phyloP scores from a whole-genome alignment of 2,329 filamentous ascomycete genomes.

The Calonectria hawksworthii region DNA sequence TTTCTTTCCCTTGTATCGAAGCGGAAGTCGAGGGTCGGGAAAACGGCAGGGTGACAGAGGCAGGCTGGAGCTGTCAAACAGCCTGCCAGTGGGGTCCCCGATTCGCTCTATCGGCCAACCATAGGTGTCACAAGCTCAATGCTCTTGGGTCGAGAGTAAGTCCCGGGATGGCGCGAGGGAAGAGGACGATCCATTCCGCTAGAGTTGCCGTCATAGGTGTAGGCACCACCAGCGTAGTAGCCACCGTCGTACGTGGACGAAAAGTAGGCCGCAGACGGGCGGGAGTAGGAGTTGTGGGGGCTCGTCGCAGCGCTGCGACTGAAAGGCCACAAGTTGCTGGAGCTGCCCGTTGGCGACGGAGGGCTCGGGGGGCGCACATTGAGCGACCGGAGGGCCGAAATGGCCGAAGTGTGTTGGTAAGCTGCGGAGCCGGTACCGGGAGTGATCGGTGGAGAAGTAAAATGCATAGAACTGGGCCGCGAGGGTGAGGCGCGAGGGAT shows the following conservation, averaged over 20 bases:
- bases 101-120: conserved; percentile 59
- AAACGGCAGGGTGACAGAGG: not conserved
- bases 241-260: conserved; percentile 68
- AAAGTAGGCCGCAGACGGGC: conserved; percentile 57
- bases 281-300: conserved; percentile 66
- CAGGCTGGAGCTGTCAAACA: conserved; percentile 10
- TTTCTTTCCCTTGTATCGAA: not conserved
- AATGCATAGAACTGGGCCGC: conserved; percentile 68
- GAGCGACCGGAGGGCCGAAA: conserved; percentile 69
- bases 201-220: conserved; percentile 53
- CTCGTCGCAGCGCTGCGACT: conserved; percentile 65
- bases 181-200: conserved; percentile 67
- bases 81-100: not conserved
- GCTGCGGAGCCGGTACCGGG: conserved; percentile 51
- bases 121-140: conserved; percentile 75
- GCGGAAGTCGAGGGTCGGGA: not conserved
- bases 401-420: conserved; percentile 63
- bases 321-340: conserved; percentile 67
- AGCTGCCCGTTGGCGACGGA: conserved; percentile 63
- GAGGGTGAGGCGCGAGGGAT: conserved; percentile 75
- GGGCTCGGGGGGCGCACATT: conserved; percentile 68
- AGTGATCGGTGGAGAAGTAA: conserved; percentile 66
- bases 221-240: conserved; percentile 52
- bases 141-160: conserved; percentile 71
- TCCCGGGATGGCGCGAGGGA: conserved; percentile 67